Conservation (phyloP, 805 yeast genomes). For the Metschnikowia picachoensis region DNA sequence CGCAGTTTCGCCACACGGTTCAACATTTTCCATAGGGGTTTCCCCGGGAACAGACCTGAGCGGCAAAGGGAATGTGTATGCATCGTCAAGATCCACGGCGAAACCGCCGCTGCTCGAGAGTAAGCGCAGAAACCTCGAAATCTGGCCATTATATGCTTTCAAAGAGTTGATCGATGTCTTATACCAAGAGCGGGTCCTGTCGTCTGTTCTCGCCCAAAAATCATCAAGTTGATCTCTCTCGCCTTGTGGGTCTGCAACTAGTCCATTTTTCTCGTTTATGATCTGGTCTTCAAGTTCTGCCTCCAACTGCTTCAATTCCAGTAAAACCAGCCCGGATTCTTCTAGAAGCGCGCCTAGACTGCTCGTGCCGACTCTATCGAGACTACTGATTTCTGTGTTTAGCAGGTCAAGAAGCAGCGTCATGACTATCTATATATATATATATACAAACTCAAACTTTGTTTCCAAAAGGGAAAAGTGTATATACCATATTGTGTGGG, state of each 20-base stretch:
- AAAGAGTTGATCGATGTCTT: conserved; percentile 29
- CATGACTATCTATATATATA: conserved; percentile 1
- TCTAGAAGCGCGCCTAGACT: conserved; percentile 19
- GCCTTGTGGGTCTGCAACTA: background rate
- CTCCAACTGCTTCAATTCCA: conserved; percentile 24
- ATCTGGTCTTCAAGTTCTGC: conserved; percentile 18
- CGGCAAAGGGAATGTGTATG: conserved; percentile 37
- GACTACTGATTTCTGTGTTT: conserved; percentile 24
- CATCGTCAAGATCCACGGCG: conserved; percentile 35
- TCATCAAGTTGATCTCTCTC: background rate
- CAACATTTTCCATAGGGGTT: background rate
- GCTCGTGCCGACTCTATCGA: conserved; percentile 23
- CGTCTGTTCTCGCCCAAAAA: conserved; percentile 12
- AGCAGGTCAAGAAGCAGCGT: conserved; percentile 25
- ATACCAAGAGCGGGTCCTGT: conserved; percentile 30
- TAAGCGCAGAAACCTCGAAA: conserved; percentile 33
- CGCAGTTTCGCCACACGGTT: background rate
- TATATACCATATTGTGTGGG: too few species aligned
- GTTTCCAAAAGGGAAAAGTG: too few species aligned
- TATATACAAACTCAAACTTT: too few species aligned
- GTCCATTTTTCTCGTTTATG: background rate
- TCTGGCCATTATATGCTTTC: conserved; percentile 34
- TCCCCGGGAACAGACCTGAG: conserved; percentile 26
- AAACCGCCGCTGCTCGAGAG: conserved; percentile 27
- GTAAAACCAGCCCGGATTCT: conserved; percentile 23